Base-by-base conservation (phyloP, 2,329 filamentous ascomycete genomes). In the Ophiostoma ulmi region DNA sequence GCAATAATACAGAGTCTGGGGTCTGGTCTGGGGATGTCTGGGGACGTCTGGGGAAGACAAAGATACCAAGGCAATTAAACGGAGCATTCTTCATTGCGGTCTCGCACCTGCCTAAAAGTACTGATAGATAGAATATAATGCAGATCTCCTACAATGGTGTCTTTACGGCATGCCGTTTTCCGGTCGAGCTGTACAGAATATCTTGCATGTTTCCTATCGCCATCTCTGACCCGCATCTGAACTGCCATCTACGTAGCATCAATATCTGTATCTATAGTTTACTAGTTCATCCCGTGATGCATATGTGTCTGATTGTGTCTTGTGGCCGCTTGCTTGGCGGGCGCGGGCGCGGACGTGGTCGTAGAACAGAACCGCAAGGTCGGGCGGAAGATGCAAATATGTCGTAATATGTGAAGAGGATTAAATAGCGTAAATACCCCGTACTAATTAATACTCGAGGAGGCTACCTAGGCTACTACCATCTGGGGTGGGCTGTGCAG, bases 281-380 rank as follows among this genome's bases (percentile, higher is more conserved):
- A 31, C 31, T 31, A 31, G 31, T 55, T 22, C n/a, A 22, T 63
- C 69, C 41, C 55, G 69, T 68, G 69, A 70, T 68, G 64, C 36
- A 35, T 67, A n/a, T 65, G 41, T 36, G 58, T 36, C n/a, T 58
- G 17, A 26, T 14, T 67, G 69, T 38, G 26, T 52, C 39, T 22
- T 36, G 36, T 55, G 14, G 65, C 55, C 22, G 22, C 55, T 61
- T 61, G 58, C 55, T 38, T 52, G 61, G 64, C 66, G 61, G 44
- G 44, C 36, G 36, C 11, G 38, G 38, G 11, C 3, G 38, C 11
- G 38, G 38, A 10, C 38, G 38, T 39, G 38, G 38, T 3, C 17
- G 31, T 61, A 14, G 67, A 36, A 69, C 70, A 63, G 67, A 71
- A 67, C 70, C 70, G 70, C 70, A 71, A 63, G 70, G 68, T 38